Conservation (phyloP, 352 stramenopile genomes). For the Phytophthora sp. region DNA sequence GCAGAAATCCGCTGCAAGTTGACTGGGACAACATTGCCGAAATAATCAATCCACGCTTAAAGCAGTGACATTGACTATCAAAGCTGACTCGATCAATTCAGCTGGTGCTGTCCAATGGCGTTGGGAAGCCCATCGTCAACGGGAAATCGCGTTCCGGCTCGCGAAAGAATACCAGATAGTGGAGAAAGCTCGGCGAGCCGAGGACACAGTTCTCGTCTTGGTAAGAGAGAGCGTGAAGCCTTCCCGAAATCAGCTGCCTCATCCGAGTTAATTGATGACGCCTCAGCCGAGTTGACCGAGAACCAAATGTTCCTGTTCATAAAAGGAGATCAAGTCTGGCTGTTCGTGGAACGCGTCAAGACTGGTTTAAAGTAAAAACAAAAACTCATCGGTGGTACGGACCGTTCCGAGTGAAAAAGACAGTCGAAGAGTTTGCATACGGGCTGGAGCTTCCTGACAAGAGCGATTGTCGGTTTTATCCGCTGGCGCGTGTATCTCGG, state of each 20-base stretch:
- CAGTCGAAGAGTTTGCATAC: constrained; percentile 12
- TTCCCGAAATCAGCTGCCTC: no score
- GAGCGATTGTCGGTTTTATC: constrained; percentile 3
- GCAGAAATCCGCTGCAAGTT: not conserved
- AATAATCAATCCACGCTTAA: constrained; percentile 2
- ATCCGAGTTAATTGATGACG: not conserved
- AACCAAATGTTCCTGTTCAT: not conserved
- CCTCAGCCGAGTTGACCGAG: no score
- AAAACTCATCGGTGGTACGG: constrained; percentile 5
- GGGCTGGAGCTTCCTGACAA: constrained; percentile 3
- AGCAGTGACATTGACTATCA: not conserved
- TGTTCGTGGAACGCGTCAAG: constrained; percentile 4
- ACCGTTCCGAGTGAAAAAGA: no score
- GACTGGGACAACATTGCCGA: no score
- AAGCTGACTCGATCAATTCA: not conserved
- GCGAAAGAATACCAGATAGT: constrained; percentile 9
- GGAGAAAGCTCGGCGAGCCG: not conserved
- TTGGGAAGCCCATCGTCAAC: not conserved
- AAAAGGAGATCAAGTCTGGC: not conserved
- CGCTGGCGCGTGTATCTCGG: constrained; percentile 8
- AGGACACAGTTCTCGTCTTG: no score
- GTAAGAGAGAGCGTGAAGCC: not conserved
- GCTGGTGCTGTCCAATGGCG: not conserved
- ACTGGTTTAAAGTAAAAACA: not conserved
- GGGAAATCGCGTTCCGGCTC: not conserved